These are phyloP conservation scores for Macrolepiota fuliginosa DNA, from an alignment of 768 basidiomycete species.

Conservation along the genomic window DNA sequence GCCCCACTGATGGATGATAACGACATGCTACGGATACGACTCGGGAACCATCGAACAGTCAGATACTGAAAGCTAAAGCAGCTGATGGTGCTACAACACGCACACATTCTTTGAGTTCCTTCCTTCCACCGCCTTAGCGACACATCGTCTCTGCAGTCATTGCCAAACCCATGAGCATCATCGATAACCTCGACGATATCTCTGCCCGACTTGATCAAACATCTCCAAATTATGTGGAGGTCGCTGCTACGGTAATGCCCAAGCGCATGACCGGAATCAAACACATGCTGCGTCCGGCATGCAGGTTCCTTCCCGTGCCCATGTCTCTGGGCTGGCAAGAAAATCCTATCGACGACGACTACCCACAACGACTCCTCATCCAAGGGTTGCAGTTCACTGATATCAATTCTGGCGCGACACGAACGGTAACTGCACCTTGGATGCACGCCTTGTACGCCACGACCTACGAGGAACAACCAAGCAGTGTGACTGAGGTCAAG, in stretches of 20 bases:
- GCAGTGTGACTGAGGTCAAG: constrained; percentile 1
- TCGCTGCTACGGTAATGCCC: constrained; percentile 10
- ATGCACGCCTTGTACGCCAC: constrained; percentile 10
- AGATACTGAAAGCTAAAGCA: too few species aligned
- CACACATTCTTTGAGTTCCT: too few species aligned
- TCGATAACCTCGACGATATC: not conserved
- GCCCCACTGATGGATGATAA: too few species aligned
- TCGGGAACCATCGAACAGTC: too few species aligned
- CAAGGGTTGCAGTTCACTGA: constrained; percentile 4
- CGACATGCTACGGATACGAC: too few species aligned
- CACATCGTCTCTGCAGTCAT: not conserved
- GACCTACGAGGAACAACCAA: constrained; percentile 1
- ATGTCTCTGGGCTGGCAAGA: constrained; percentile 12
- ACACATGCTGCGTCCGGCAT: constrained; percentile 12
- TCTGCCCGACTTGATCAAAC: not conserved
- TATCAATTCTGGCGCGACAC: constrained; percentile 8
- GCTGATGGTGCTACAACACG: too few species aligned
- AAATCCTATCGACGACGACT: constrained; percentile 9
- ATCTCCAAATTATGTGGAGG: constrained; percentile 5
- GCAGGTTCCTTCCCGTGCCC: constrained; percentile 8
- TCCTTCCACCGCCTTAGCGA: not conserved
- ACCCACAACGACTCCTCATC: constrained; percentile 8
- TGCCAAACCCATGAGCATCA: not conserved
- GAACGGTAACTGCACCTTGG: constrained; percentile 8
- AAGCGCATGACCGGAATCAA: constrained; percentile 7